These are phyloP conservation scores for Batrachochytrium dendrobatidis DNA, from an alignment of 371 early-diverging fungal genomes.

Conservation along the genomic window DNA sequence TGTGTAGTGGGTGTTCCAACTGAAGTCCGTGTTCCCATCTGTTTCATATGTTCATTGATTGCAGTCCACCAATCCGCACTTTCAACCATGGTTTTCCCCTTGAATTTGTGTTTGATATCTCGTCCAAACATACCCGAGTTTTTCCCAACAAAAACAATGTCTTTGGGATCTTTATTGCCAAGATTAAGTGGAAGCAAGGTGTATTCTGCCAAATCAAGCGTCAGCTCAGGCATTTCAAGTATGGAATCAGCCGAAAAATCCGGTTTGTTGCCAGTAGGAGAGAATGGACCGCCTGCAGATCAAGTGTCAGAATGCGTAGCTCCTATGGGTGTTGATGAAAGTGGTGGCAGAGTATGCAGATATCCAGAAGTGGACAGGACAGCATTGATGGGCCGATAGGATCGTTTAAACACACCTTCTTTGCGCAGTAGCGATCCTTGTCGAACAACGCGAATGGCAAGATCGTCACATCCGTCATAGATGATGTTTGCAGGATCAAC, in stretches of 20 bases:
- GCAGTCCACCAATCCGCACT: conserved; percentile 24
- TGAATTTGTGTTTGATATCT: conserved; percentile 28
- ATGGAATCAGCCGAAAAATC: no score
- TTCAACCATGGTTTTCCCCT: conserved; percentile 23
- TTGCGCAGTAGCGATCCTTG: conserved; percentile 27
- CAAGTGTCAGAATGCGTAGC: no score
- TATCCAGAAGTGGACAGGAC: conserved; percentile 34
- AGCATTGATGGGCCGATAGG: conserved; percentile 26
- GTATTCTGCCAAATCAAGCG: conserved; percentile 32
- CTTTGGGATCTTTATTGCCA: conserved; percentile 35
- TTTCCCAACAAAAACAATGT: conserved; percentile 26
- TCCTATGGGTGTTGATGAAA: conserved; percentile 7
- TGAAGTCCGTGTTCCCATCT: not conserved
- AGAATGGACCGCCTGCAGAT: no score
- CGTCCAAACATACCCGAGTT: conserved; percentile 27
- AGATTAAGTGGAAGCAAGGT: conserved; percentile 20
- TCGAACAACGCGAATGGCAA: conserved; percentile 21
- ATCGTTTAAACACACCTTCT: conserved; percentile 24
- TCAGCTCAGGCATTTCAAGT: conserved; percentile 20
- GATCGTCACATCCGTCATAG: conserved; percentile 34
- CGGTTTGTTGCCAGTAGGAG: no score
- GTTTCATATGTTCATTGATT: conserved; percentile 4
- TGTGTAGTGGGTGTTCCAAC: no score
- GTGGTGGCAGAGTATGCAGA: conserved; percentile 30
- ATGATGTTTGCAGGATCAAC: conserved; percentile 16